Evolutionary conservation across 1,284 basidiomycete species (phyloP), one percentile per base, ranked within the genome.

Genomic region (Gomphus sp.): DNA sequence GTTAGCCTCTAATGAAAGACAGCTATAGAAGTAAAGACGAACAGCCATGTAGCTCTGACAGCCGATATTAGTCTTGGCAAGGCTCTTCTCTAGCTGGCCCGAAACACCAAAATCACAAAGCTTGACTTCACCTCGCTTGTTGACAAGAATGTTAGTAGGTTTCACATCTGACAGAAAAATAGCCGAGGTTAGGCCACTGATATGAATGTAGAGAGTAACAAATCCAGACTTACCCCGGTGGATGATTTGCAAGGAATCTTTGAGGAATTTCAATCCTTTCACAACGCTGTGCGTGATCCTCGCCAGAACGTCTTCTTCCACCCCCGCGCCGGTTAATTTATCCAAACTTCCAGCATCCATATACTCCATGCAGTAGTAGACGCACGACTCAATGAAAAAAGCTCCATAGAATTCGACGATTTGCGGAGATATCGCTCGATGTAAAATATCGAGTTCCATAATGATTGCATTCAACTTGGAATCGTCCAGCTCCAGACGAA

Each of bases 351-450:
- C 93, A 2, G 92, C 93, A 68, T 99, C 94, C 96, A 99, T 98
- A 73, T 89, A 93, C 76, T 99, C 96, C 94, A 99, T 98, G 74
- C 96, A 98, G 73, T 98, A 98, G 74, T 98, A 98, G 41, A 99
- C 96, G 72, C 91, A 99, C 28, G 89, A 92, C 71, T 99, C 96
- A 72, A 98, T 94, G 71, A 98, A 98, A 77, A 99, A 99, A 2
- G 96, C 96, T 49, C 96, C 96, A 72, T 97, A 98, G 67, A 99
- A 99, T 66, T 98, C 96, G 69, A 99, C 92, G 64, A 99, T 98
- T 70, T 93, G 87, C 6, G 89, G 89, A 12, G 90, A 86, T 31
- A 88, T 82, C 3, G 95, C 96, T 36, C 94, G 89, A 73, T 99
- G 96, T 31, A 99, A 81, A 65, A 99, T 91, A 70, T 99, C 95